Evolutionary conservation across 1,284 basidiomycete species (phyloP).

Genomic region (Schizophyllum amplum): DNA sequence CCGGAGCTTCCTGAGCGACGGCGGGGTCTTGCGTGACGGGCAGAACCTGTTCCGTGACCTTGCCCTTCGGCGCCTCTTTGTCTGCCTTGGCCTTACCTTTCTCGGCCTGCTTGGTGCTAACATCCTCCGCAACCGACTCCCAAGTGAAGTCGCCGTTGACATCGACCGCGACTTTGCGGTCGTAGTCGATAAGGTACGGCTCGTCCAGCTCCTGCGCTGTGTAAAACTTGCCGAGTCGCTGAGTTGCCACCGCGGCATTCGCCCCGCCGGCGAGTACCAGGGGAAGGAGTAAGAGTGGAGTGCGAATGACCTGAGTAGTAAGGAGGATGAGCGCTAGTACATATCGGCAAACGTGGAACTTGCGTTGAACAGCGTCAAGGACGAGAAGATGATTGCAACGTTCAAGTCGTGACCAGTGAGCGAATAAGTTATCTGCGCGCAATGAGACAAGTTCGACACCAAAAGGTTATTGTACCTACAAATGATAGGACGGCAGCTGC

Average conservation of each 20-base stretch:
- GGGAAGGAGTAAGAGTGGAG: slow-evolving; percentile 45
- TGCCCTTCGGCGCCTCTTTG: slow-evolving; percentile 11
- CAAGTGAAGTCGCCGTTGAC: slow-evolving; percentile 65
- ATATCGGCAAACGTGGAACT: background rate
- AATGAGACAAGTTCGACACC: background rate
- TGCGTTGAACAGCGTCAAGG: slow-evolving; percentile 70
- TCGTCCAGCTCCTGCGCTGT: slow-evolving; percentile 57
- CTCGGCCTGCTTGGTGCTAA: slow-evolving; percentile 10
- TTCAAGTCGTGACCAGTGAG: slow-evolving; percentile 58
- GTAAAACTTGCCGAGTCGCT: slow-evolving; percentile 51
- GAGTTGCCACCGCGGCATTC: slow-evolving; percentile 56
- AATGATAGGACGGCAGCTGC: slow-evolving; percentile 70
- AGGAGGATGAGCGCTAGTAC: background rate
- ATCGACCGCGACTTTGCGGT: slow-evolving; percentile 38
- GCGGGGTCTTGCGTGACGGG: slow-evolving; percentile 13
- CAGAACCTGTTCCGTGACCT: slow-evolving; percentile 12
- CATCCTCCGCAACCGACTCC: slow-evolving; percentile 31
- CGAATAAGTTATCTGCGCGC: slow-evolving; percentile 68
- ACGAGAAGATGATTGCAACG: slow-evolving; percentile 66
- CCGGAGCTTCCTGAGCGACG: slow-evolving; percentile 19
- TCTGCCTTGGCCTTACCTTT: slow-evolving; percentile 14
- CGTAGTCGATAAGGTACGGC: slow-evolving; percentile 39
- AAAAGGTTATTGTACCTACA: slow-evolving; percentile 25
- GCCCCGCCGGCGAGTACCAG: slow-evolving; percentile 41
- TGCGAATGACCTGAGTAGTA: slow-evolving; percentile 41